Base-by-base conservation (phyloP, 345 rosid species). In the Zanthoxylum bungeanum region DNA sequence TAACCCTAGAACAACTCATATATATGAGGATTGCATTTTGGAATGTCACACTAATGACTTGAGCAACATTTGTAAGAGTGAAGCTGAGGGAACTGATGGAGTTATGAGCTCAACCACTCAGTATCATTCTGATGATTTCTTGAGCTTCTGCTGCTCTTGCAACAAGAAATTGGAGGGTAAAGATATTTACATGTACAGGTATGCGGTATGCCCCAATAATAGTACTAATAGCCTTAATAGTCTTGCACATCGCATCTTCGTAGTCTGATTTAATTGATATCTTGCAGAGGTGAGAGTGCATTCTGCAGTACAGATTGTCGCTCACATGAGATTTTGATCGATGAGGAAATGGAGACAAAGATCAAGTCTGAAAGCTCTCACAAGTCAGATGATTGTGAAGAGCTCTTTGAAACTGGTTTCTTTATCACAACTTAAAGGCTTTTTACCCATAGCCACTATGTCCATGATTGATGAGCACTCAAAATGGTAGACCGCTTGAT, bases 151-250 rank as follows among this genome's bases (percentile, higher is more conserved):
- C 72, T 65, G 83, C 78, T 60, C 76, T 67, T 92, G 99, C 91
- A 85, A 85, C 80, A 88, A 88, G 83, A 80, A 80, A 49, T 63
- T 90, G 69, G 87, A 73, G 61, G 90, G 86, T 2, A 77, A 91
- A 73, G 98, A 95, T 69, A 85, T 91, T 27, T 92, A 89, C 76
- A 88, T 91, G 19, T 91, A 92, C 82, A 84, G 99, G 99, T 95
- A 53, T 44, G 84, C 79, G 99, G 99, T 95, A 53, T 44, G 84
- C 79, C 62, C 21, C 42, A 21, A 24, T 72, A 42, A 25, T 36
- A 30, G 34, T n/a, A 68, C 12, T 3, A 9, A 17, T 66, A 36
- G 42, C 44, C 36, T 31, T 24, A 24, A 39, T 34, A 39, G 49
- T 49, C 59, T 66, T 33, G 3, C 7, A 4, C 10, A 11, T 52